phyloP scores from a whole-genome alignment of 768 basidiomycete species.

The Ramaria rubella region DNA sequence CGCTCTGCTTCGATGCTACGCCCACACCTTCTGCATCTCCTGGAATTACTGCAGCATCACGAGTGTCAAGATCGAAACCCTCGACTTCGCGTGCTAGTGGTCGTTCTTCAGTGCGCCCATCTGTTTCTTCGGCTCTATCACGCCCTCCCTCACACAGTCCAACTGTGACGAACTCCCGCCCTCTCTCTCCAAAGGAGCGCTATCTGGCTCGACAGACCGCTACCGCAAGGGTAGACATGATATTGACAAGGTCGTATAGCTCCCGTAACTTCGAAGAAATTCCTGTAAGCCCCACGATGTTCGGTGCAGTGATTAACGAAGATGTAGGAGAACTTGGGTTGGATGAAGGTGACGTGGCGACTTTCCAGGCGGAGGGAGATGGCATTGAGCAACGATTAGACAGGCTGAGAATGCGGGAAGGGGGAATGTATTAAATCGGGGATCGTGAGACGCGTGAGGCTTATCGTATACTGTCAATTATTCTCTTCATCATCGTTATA shows the following conservation, averaged over 20 bases:
- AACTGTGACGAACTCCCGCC: constrained; percentile 7
- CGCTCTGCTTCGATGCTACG: constrained; percentile 41
- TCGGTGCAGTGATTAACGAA: constrained; percentile 13
- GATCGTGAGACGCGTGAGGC: too few species aligned
- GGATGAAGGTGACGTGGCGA: background rate
- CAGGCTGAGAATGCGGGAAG: background rate
- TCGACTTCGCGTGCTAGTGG: background rate
- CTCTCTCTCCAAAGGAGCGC: constrained; percentile 21
- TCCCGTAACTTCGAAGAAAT: constrained; percentile 9
- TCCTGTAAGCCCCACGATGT: constrained; percentile 16
- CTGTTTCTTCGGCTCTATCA: constrained; percentile 1
- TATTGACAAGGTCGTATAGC: constrained; percentile 24
- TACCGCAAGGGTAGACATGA: constrained; percentile 24
- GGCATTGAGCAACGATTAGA: background rate
- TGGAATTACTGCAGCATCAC: background rate
- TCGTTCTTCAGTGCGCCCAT: constrained; percentile 1
- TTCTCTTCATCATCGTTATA: too few species aligned
- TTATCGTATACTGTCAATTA: too few species aligned
- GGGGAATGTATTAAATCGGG: too few species aligned
- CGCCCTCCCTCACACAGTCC: constrained; percentile 2
- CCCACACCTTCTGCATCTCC: background rate
- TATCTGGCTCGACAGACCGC: constrained; percentile 22
- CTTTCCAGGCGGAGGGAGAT: background rate
- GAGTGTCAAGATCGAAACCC: background rate
- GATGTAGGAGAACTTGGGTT: background rate